Evolutionary conservation across 345 rosid species (phyloP).

Genomic region (Camelina hispida): DNA sequence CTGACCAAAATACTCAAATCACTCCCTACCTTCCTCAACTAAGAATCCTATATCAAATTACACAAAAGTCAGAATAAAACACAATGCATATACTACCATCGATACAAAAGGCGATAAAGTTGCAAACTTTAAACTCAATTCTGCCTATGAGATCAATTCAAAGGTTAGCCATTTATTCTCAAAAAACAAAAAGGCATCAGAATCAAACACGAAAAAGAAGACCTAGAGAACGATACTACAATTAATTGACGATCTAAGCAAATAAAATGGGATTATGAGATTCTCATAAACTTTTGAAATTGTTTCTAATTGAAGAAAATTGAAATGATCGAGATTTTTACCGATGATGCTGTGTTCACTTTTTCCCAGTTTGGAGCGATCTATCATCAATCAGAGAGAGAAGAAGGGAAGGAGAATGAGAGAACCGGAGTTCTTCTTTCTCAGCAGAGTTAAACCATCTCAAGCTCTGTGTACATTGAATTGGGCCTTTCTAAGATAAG

Average conservation of each 20-base stretch:
- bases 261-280: neutral
- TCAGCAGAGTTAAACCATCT: neutral
- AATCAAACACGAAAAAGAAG: slow-evolving; percentile 15
- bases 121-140: slow-evolving; percentile 3
- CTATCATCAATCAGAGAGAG: neutral
- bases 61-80: neutral
- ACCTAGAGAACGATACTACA: neutral
- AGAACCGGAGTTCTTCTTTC: neutral
- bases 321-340: slow-evolving; percentile 19
- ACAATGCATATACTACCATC: neutral
- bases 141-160: neutral
- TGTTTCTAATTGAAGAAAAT: neutral
- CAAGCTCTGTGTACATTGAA: neutral
- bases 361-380: slow-evolving; percentile 5
- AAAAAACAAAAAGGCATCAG: no score
- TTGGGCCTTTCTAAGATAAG: neutral
- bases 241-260: neutral
- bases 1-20: slow-evolving; percentile 10
- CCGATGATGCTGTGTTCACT: slow-evolving; percentile 23
- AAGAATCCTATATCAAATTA: neutral
- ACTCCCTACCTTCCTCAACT: neutral
- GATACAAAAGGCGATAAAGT: neutral
- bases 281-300: neutral
- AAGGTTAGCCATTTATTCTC: neutral
- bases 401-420: neutral